Percentiles rank a stretch among this genome's conserved stretches.
Evolutionary conservation across 2,329 filamentous ascomycete species (phyloP).

Genomic region (Fusarium heterosporum): DNA sequence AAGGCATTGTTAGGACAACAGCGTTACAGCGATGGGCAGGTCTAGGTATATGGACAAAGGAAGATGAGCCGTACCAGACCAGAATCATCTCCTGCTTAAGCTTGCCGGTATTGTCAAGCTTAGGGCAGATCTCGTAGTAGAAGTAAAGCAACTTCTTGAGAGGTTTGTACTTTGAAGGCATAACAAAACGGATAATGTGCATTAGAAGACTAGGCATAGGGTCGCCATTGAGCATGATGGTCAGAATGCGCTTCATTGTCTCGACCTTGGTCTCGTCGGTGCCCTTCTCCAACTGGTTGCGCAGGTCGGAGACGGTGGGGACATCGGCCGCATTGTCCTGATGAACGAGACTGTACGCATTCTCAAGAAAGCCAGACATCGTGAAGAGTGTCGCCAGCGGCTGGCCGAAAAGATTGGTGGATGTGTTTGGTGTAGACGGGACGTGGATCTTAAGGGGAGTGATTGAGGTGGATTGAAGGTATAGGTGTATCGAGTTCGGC

Average conservation of each 20-base stretch:
- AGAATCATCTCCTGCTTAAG: slow-evolving; percentile 99
- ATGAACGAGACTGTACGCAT: slow-evolving; percentile 95
- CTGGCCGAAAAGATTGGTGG: slow-evolving; percentile 39
- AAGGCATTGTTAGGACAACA: slow-evolving; percentile 20
- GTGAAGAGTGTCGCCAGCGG: slow-evolving; percentile 54
- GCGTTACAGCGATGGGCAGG: background rate
- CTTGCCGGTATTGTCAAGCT: slow-evolving; percentile 91
- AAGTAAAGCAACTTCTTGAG: slow-evolving; percentile 99
- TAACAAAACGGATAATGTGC: slow-evolving; percentile 99
- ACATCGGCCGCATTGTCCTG: slow-evolving; percentile 97
- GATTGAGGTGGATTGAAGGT: slow-evolving; percentile 44
- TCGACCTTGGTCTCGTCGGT: slow-evolving; percentile 93
- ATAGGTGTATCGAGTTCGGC: slow-evolving; percentile 47
- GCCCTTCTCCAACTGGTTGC: slow-evolving; percentile 92
- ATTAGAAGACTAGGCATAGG: slow-evolving; percentile 95
- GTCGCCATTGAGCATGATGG: slow-evolving; percentile 98
- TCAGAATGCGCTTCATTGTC: slow-evolving; percentile 95
- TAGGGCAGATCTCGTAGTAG: slow-evolving; percentile 99
- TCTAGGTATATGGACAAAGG: slow-evolving; percentile 1
- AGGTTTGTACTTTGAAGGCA: slow-evolving; percentile 96
- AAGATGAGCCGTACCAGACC: slow-evolving; percentile 76
- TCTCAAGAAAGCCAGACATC: slow-evolving; percentile 96
- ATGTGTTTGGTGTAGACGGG: slow-evolving; percentile 45
- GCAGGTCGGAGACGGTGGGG: slow-evolving; percentile 89
- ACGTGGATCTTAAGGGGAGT: slow-evolving; percentile 47